Evolutionary conservation across 129 eudicot genomes (phyloP).

Genomic region (Sambucus nigra): DNA sequence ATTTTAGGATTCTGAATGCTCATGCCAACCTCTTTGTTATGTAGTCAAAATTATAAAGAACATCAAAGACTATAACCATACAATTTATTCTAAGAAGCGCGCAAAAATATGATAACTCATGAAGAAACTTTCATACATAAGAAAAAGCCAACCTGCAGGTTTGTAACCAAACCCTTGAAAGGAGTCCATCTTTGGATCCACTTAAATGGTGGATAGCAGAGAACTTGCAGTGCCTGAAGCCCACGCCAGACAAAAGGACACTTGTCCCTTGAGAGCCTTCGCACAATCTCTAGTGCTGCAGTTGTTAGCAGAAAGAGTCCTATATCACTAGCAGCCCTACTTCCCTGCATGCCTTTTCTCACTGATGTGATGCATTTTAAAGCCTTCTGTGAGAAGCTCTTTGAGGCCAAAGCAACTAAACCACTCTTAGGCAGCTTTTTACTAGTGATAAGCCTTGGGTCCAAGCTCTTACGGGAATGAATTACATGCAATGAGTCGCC

Average conservation of each 20-base stretch:
- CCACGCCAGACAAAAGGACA: constrained; percentile 66
- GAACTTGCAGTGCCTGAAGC: constrained; percentile 55
- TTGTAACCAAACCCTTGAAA: constrained; percentile 32
- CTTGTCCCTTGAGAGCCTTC: constrained; percentile 55
- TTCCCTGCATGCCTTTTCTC: constrained; percentile 35
- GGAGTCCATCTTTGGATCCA: constrained; percentile 70
- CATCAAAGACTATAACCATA: too few relatives aligned
- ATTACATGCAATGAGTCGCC: constrained; percentile 25
- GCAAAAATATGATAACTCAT: too few relatives aligned
- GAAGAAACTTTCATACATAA: background rate
- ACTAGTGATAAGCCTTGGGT: constrained; percentile 21
- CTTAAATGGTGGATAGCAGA: constrained; percentile 51
- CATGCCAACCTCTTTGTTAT: too few relatives aligned
- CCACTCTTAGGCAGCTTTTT: constrained; percentile 22
- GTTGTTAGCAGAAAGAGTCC: constrained; percentile 41
- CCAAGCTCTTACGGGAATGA: constrained; percentile 28
- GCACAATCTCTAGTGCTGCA: constrained; percentile 48
- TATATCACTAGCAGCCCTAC: constrained; percentile 30
- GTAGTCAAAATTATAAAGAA: too few relatives aligned
- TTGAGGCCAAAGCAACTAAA: constrained; percentile 37
- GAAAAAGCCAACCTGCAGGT: constrained; percentile 46
- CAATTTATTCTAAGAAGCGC: too few relatives aligned
- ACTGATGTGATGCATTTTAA: constrained; percentile 33
- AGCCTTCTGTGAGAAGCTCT: constrained; percentile 32
- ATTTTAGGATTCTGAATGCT: too few relatives aligned